Base-by-base conservation (phyloP, 495 filamentous ascomycete species). In the Pyrenopolyporus hunteri region DNA sequence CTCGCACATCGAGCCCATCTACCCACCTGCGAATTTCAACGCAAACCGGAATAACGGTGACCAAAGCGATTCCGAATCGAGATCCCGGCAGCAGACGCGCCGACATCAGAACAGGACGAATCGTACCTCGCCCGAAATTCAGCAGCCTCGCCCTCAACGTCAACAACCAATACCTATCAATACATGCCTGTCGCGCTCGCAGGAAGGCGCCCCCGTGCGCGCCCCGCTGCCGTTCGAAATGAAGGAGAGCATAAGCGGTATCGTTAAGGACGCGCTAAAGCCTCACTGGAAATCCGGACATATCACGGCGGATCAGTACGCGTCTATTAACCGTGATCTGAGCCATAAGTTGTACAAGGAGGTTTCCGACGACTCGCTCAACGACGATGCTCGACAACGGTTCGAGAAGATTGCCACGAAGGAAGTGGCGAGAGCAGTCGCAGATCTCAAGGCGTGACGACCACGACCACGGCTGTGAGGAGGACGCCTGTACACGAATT, bases 301-400 rank as follows among this genome's bases (percentile, higher is more conserved):
- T 37, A 76, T 97, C 7, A 87, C 85, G 26, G 87, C 90, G 64
- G 87, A 95, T 33, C 88, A 96, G 70, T 97, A 90, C 74, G 92
- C 87, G 4, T 83, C 87, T 39, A 92, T 96, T 74, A 96, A 96
- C 70, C 85, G 91, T 39, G 87, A 84, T 29, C 84, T 96, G 20
- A 94, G 89, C 10, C 84, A 89, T 13, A 87, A 84, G 74, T 75
- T 97, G n/a, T 97, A 97, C 70, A 89, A 95, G 32, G 84, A 85
- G 31, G 85, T 93, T 10, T 84, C 82, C 4, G 85, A 87, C 39
- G 77, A 79, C 0, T 78, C 82, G n/a, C 56, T 70, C 2, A 63
- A 77, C 23, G 80, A 84, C 26, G 80, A 83, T 9, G 79, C 82
- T 31, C 81, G 82, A 57, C 79, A 81, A 28, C 76, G 76, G 6